Conservation (phyloP, 345 rosid genomes). For the Populus ilicifolia region DNA sequence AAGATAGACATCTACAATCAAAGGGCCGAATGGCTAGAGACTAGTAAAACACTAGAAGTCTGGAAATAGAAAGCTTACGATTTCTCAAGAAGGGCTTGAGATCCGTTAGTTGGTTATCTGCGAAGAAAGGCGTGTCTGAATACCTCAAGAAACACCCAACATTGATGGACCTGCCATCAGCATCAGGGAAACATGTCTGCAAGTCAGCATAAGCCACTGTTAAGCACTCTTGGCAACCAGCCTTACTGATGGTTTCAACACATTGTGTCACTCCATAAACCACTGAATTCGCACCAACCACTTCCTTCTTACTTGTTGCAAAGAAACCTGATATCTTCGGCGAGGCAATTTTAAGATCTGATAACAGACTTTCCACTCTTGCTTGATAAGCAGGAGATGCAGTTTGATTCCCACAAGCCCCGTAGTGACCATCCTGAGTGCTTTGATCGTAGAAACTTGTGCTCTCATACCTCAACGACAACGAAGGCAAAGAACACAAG, state of each 20-base stretch:
- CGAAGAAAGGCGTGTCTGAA: constrained; percentile 31
- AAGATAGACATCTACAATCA: no score
- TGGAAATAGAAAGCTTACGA: constrained; percentile 11
- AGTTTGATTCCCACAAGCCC: constrained; percentile 23
- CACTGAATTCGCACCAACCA: constrained; percentile 4
- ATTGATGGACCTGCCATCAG: constrained; percentile 35
- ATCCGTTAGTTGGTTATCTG: constrained; percentile 32
- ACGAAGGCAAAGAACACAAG: not conserved
- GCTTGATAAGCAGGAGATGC: constrained; percentile 9
- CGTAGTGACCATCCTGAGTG: constrained; percentile 29
- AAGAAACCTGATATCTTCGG: constrained; percentile 36
- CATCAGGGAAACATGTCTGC: constrained; percentile 25
- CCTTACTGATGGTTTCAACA: constrained; percentile 27
- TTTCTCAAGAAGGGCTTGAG: constrained; percentile 26
- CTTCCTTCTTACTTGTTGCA: constrained; percentile 23
- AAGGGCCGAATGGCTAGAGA: no score
- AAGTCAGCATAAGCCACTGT: constrained; percentile 22
- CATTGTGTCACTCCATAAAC: constrained; percentile 43
- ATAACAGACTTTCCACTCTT: constrained; percentile 11
- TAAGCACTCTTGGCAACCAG: constrained; percentile 36
- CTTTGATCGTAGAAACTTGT: constrained; percentile 32
- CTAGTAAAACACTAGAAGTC: no score
- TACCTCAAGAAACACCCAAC: constrained; percentile 45
- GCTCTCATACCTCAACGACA: constrained; percentile 39
- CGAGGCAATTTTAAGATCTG: constrained; percentile 30